Conservation (phyloP, 1,139 yeast species). For the Debaryomycetaceae sp. region DNA sequence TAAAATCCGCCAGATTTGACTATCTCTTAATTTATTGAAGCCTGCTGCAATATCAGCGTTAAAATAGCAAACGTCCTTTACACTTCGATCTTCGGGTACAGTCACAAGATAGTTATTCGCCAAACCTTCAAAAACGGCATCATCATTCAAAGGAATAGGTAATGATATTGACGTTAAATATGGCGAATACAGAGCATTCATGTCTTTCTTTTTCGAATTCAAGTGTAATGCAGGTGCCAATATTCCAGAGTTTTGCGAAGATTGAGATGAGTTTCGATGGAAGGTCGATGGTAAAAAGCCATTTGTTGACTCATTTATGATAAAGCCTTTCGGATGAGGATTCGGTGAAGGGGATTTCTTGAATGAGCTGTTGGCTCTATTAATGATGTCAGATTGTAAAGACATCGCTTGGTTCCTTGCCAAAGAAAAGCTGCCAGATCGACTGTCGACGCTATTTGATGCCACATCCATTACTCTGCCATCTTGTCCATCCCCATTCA, state of each 20-base stretch:
- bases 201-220: not conserved
- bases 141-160: constrained; percentile 44
- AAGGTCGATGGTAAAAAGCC: constrained; percentile 8
- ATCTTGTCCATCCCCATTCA: not conserved
- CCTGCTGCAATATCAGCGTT: constrained; percentile 60
- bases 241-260: constrained; percentile 32
- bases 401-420: not conserved
- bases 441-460: not conserved
- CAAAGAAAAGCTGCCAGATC: not conserved
- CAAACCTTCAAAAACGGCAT: constrained; percentile 36
- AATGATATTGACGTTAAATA: constrained; percentile 43
- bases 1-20: constrained; percentile 70
- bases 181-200: constrained; percentile 26
- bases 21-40: constrained; percentile 51
- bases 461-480: not conserved
- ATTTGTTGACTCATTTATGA: not conserved
- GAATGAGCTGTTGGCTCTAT: not conserved
- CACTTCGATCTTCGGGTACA: constrained; percentile 47
- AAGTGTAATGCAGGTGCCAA: constrained; percentile 4
- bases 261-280: constrained; percentile 32
- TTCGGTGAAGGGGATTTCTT: not conserved
- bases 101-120: constrained; percentile 40
- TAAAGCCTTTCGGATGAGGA: not conserved
- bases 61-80: constrained; percentile 52
- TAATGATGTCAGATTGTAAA: not conserved